A percentile compares a stretch with the other conserved stretches of the same genome.
Evolutionary conservation across 2,329 filamentous ascomycete species (phyloP).

Genomic region (Aspergillus flavus): DNA sequence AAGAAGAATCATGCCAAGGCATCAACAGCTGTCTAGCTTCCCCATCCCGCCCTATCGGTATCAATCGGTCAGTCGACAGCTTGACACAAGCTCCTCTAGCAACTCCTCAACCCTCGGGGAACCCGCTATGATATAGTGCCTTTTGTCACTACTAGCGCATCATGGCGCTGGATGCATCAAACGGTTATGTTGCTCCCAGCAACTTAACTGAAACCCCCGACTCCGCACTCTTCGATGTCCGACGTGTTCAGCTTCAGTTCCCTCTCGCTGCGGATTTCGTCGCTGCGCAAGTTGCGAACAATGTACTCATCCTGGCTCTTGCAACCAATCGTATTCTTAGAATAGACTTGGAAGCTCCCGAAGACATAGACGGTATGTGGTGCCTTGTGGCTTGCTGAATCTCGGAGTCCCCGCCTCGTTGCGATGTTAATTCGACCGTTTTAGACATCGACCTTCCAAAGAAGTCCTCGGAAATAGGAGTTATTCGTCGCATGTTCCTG

Average conservation of each 20-base stretch:
- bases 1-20: conserved; percentile 5
- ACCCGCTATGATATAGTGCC: conserved; percentile 34
- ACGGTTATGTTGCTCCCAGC: conserved; percentile 71
- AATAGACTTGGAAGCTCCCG: conserved; percentile 89
- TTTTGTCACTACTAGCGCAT: conserved; percentile 35
- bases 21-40: conserved; percentile 14
- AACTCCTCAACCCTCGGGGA: conserved; percentile 13
- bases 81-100: conserved; percentile 25
- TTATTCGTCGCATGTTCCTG: conserved; percentile 95
- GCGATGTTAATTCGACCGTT: conserved; percentile 21
- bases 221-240: conserved; percentile 77
- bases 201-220: conserved; percentile 63
- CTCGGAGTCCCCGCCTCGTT: neutral
- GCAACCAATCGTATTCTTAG: conserved; percentile 89
- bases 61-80: conserved; percentile 14
- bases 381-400: neutral
- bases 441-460: conserved; percentile 95
- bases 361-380: conserved; percentile 82
- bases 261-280: conserved; percentile 94
- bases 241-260: conserved; percentile 91
- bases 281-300: conserved; percentile 94
- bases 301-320: conserved; percentile 88
- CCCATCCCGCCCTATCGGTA: conserved; percentile 6
- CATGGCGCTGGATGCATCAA: conserved; percentile 72
- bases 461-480: conserved; percentile 84